Percentiles rank a stretch among this genome's conserved stretches.
phyloP scores from a whole-genome alignment of 2,329 filamentous ascomycete species.

The Penicillium sp. region DNA sequence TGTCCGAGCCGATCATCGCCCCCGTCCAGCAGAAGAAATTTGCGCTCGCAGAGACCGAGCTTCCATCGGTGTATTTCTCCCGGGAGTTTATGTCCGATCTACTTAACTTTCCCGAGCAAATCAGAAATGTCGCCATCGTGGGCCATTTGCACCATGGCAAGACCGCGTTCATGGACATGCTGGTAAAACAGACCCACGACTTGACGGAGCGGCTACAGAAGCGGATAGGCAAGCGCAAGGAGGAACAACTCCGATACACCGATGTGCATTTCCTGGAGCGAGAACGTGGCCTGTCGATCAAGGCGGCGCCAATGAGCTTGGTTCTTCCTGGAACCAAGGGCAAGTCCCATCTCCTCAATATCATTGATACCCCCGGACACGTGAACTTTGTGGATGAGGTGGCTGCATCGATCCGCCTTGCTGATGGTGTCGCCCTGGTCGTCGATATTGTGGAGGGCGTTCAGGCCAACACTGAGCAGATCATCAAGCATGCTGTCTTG shows the following conservation, averaged over 20 bases:
- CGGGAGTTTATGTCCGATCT: slow-evolving; percentile 92
- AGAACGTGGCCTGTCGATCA: slow-evolving; percentile 87
- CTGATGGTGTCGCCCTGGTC: slow-evolving; percentile 88
- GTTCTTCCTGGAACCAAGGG: slow-evolving; percentile 84
- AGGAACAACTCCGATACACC: slow-evolving; percentile 92
- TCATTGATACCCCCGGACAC: slow-evolving; percentile 94
- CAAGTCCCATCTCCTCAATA: slow-evolving; percentile 93
- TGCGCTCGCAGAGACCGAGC: slow-evolving; percentile 84
- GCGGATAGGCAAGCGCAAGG: slow-evolving; percentile 75
- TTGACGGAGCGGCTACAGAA: slow-evolving; percentile 76
- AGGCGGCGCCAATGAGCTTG: slow-evolving; percentile 90
- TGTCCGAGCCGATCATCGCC: slow-evolving; percentile 89
- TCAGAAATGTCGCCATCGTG: slow-evolving; percentile 85
- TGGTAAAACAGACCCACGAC: slow-evolving; percentile 93
- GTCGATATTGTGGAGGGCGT: slow-evolving; percentile 98
- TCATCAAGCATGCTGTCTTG: slow-evolving; percentile 91
- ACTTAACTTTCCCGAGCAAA: slow-evolving; percentile 94
- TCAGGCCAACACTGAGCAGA: slow-evolving; percentile 95
- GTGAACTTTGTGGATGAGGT: slow-evolving; percentile 99
- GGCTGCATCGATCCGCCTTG: slow-evolving; percentile 79
- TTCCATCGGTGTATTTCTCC: slow-evolving; percentile 85
- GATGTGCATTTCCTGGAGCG: slow-evolving; percentile 88
- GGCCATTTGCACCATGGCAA: slow-evolving; percentile 97
- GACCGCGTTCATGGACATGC: slow-evolving; percentile 97
- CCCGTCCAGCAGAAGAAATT: slow-evolving; percentile 96